Percentiles rank a stretch among this genome's conserved stretches.
These are phyloP conservation scores for Lanmaoa pseudosensibilis DNA, from an alignment of 768 basidiomycete genomes.

Conservation along the genomic window DNA sequence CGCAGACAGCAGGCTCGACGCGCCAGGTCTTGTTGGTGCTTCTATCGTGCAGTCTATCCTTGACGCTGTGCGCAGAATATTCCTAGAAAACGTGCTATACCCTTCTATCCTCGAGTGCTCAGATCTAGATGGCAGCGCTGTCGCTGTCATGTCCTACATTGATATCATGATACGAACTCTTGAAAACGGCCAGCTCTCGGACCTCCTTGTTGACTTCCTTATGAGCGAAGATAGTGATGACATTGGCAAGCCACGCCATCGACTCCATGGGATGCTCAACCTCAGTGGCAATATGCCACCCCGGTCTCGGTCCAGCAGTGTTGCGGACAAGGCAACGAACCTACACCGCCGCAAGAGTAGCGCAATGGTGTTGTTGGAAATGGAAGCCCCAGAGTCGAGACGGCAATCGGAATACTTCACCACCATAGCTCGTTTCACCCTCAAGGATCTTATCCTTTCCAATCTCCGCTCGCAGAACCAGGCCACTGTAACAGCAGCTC, in stretches of 20 bases:
- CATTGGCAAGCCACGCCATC: constrained; percentile 45
- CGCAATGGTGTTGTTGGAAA: constrained; percentile 87
- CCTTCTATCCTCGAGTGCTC: constrained; percentile 93
- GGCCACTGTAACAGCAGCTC: constrained; percentile 68
- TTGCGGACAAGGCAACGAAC: constrained; percentile 44
- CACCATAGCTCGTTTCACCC: constrained; percentile 83
- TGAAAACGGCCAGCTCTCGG: constrained; percentile 62
- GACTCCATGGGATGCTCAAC: constrained; percentile 43
- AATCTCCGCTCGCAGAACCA: constrained; percentile 71
- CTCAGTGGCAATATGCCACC: constrained; percentile 38
- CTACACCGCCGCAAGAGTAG: constrained; percentile 73
- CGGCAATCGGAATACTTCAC: constrained; percentile 81
- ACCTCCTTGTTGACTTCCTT: constrained; percentile 75
- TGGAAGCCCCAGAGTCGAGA: constrained; percentile 73
- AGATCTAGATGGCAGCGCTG: constrained; percentile 89
- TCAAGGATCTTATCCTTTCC: constrained; percentile 83
- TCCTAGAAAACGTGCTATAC: constrained; percentile 91
- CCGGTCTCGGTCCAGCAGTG: constrained; percentile 29
- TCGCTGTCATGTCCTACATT: constrained; percentile 94
- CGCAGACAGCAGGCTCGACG: constrained; percentile 42
- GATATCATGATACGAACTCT: constrained; percentile 84
- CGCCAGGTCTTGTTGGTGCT: constrained; percentile 66
- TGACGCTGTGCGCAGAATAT: constrained; percentile 78
- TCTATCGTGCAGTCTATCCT: constrained; percentile 84
- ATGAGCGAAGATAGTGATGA: constrained; percentile 84